Evolutionary conservation across 192 early-diverging fungal genomes (phyloP), one percentile per base, ranked within the genome.

Genomic region (Linnemannia zychae): DNA sequence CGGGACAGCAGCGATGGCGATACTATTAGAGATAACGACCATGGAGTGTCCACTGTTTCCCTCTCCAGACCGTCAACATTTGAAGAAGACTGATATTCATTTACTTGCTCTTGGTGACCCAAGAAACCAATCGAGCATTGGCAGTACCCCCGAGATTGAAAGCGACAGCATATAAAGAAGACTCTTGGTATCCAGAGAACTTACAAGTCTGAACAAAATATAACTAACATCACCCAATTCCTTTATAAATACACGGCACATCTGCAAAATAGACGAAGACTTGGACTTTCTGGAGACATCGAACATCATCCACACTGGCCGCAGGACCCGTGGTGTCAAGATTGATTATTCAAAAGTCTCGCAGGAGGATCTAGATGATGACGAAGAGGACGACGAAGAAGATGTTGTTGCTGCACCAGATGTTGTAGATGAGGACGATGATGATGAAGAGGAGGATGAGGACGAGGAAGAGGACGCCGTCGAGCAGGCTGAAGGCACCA

Each of bases 281-380:
- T 71, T 93, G 68, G 89, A 89, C 60, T 88, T 82, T 68, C 81
- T 95, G 49, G 93, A 95, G 72, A 90, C 82, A 40, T 89, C 87
- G 33, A 87, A 89, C 79, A 94, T 95, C 75, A 95, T 95, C 74
- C 78, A 79, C 46, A 82, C 84, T 31, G 91, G 93, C 31, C 89
- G 95, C 72, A 88, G 95, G 40, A 95, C 94, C 22, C 83, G 95
- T 50, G 95, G 95, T 18, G 91, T 90, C 71, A 94, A 91, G 87
- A 92, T 95, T 79, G 95, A 95, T 82, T 95, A 88, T 79, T 90
- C 90, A 20, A 88, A 93, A 81, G 94, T 95, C 82, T 91, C 94
- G 67, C 88, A 84, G 52, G 94, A 92, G 71, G 91, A 87, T 82
- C 87, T 88, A 24, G 84, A 81, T 9, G 90, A 88, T 44, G 88